Evolutionary conservation across 2,329 filamentous ascomycete species (phyloP), one percentile per base, ranked within the genome.

Genomic region (Penicillium sp.): DNA sequence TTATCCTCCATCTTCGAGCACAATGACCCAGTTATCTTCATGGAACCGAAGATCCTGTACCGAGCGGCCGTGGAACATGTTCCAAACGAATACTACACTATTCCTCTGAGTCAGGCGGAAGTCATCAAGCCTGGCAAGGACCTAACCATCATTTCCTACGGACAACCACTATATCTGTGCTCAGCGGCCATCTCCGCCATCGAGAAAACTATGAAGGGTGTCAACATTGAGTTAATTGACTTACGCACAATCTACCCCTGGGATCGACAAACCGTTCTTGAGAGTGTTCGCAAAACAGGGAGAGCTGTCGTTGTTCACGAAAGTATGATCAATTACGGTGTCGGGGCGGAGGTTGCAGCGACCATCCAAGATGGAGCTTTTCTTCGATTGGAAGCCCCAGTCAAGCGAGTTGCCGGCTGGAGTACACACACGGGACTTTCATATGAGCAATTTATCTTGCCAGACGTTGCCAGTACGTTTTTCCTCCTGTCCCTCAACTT

Each of bases 11-110:
- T 96, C 49, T 85, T 85, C 48, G 85, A 78, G 77, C 86, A 82
- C 66, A 90, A 91, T 58, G 92, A 97, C 71, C 92, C 92, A 0
- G 91, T 93, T 58, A 80, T 97, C 49, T 96, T 97, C 74, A 87
- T 97, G 87, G 92, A 97, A 71, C 92, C 92, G 40, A 97, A 97
- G 77, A 90, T 94, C 43, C 79, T 97, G 11, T 97, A 97, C 73
- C 87, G 92, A 18, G 92, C 92, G 0, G 90, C 92, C 0, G 90
- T 96, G 24, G 92, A 97, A 73, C 90, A 96, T 71, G 92, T 97
- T 1, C 92, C 92, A 0, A 84, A 87, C 1, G 88, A 86, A 19
- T 79, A 89, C 3, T 97, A 94, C 71, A 86, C 87, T n/a, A 81
- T 97, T 13, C 91, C 92, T 0, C 80, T 97, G 10, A 91, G 87